Base-by-base conservation (phyloP, 75 land plant genomes). In the Isoetes taiwanensis region DNA sequence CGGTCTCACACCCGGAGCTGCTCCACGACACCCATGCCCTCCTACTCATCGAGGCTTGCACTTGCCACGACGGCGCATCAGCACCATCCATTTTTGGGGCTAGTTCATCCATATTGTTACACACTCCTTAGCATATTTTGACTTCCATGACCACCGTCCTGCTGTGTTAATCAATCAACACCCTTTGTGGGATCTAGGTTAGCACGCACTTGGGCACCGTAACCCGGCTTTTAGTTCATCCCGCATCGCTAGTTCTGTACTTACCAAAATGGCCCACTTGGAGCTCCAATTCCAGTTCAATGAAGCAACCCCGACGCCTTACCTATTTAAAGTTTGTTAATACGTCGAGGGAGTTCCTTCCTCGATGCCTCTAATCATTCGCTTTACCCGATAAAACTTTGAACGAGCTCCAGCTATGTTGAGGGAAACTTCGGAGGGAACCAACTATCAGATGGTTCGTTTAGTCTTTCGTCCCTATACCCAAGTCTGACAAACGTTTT, bases 241-340 rank as follows among this genome's bases (percentile, higher is more conserved):
- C 73, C 54, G 34, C 69, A 39, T 80, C 73, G 84, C 79, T 78
- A 78, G 82, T 78, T 82, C 60, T 64, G 66, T n/a, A n/a, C 66
- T 64, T 64, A 64, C 63, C 63, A 50, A 67, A 67, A 60, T 68
- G 70, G 57, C 70, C 70, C 57, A 60, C 64, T 68, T 68, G 64
- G 70, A 68, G 70, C 70, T 68, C 64, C 40, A 43, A 64, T 64
- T 64, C 66, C 58, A n/a, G 56, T 28, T 60, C 56, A 40, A 41
- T 4, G 28, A 28, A 34, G 41, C 41, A 64, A 43, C 41, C 41
- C 14, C 30, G 59, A 23, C 40, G 58, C 39, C 66, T 57, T 64
- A 64, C 58, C 66, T 64, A 54, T 37, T 37, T 37, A 37, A 37
- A 37, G 39, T 37, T 37, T 37, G 39, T 10, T 10, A 37, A 37